phyloP scores from a whole-genome alignment of 306 rosid species.

The Dryas octopetala region DNA sequence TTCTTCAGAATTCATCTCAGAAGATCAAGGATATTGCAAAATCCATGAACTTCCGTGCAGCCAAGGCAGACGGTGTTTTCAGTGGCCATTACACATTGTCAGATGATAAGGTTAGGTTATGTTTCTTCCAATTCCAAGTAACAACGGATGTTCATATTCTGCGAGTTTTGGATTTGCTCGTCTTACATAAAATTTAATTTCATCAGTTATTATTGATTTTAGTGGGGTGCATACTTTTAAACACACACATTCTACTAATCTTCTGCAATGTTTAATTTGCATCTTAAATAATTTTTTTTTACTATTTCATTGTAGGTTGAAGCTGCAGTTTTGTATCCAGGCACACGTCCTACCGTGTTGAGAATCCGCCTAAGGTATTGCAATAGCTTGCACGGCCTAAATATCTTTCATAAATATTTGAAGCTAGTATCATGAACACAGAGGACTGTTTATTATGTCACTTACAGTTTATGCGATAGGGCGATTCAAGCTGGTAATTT shows the following conservation, averaged over 20 bases:
- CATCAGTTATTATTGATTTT: slow-evolving; percentile 10
- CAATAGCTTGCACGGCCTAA: neutral
- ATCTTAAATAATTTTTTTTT: slow-evolving; percentile 30
- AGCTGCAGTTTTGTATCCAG: slow-evolving; percentile 92
- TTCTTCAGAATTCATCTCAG: slow-evolving; percentile 78
- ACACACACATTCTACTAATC: neutral
- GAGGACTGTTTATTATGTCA: neutral
- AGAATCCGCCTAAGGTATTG: slow-evolving; percentile 87
- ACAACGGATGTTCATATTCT: no score
- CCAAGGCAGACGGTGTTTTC: slow-evolving; percentile 62
- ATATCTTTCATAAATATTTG: neutral
- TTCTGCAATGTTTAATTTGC: slow-evolving; percentile 9
- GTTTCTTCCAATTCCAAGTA: neutral
- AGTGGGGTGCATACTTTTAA: neutral
- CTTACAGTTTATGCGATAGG: neutral
- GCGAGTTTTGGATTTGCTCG: neutral
- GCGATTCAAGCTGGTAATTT: neutral
- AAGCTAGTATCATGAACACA: neutral
- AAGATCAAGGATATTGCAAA: slow-evolving; percentile 84
- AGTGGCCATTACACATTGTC: slow-evolving; percentile 83
- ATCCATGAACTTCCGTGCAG: slow-evolving; percentile 77
- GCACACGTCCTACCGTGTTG: slow-evolving; percentile 82
- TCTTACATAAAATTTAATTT: neutral
- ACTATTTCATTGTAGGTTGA: slow-evolving; percentile 61
- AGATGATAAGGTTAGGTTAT: slow-evolving; percentile 71